phyloP scores from a whole-genome alignment of 768 basidiomycete genomes.

The Collybiopsis luxurians region DNA sequence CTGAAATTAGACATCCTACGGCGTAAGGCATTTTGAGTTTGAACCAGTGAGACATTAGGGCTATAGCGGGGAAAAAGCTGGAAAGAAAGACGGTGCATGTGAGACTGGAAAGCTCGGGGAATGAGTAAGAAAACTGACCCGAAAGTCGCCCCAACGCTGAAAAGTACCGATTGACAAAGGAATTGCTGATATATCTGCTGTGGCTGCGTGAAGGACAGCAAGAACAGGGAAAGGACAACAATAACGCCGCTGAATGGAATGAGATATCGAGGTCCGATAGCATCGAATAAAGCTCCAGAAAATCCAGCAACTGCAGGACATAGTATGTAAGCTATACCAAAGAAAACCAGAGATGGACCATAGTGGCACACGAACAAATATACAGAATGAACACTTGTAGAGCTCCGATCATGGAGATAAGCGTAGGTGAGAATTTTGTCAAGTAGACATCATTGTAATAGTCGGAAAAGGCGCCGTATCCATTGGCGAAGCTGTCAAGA shows the following conservation, averaged over 20 bases:
- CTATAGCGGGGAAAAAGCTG: constrained; percentile 32
- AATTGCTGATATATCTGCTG: constrained; percentile 27
- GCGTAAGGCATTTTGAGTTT: constrained; percentile 27
- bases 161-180: constrained; percentile 22
- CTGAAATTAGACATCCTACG: constrained; percentile 30
- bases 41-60: constrained; percentile 34
- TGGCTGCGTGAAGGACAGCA: constrained; percentile 24
- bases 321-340: background rate
- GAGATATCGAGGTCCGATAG: constrained; percentile 19
- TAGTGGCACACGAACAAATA: constrained; percentile 8
- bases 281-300: constrained; percentile 21
- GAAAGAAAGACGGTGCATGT: background rate
- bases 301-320: constrained; percentile 15
- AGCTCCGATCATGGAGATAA: constrained; percentile 27
- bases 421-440: constrained; percentile 23
- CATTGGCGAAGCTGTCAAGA: constrained; percentile 22
- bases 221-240: constrained; percentile 17
- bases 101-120: no score
- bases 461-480: constrained; percentile 32
- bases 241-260: constrained; percentile 22
- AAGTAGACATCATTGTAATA: constrained; percentile 27
- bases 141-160: constrained; percentile 17
- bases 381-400: constrained; percentile 26
- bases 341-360: background rate
- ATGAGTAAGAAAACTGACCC: constrained; percentile 9